A percentile compares a stretch with the other conserved stretches of the same genome.
phyloP scores from a whole-genome alignment of 2,329 filamentous ascomycete genomes.

The Aspergillus tubingensis region DNA sequence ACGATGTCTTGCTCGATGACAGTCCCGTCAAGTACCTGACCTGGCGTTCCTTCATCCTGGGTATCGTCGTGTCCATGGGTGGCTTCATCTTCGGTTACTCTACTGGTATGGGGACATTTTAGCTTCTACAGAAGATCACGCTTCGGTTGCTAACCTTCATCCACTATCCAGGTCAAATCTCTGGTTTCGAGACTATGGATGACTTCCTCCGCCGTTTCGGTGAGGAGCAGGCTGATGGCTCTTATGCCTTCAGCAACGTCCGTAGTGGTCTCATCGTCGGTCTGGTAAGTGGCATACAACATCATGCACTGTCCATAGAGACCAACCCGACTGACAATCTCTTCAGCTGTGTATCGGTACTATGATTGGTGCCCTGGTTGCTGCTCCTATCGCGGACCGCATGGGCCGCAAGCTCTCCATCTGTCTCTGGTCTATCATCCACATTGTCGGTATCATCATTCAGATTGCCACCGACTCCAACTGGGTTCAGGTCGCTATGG shows the following conservation, averaged over 20 bases:
- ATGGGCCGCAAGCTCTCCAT: constrained; percentile 50
- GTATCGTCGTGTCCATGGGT: constrained; percentile 50
- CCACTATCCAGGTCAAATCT: constrained; percentile 42
- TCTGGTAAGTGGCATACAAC: constrained; percentile 34
- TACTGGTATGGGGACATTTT: constrained; percentile 34
- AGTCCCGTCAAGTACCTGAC: constrained; percentile 48
- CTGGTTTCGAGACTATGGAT: constrained; percentile 50
- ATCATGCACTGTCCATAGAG: background rate
- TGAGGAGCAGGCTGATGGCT: constrained; percentile 31
- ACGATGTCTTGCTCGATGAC: constrained; percentile 39
- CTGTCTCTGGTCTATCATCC: constrained; percentile 47
- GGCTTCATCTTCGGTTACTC: constrained; percentile 52
- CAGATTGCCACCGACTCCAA: constrained; percentile 46
- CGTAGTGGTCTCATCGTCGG: constrained; percentile 49
- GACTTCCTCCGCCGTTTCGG: constrained; percentile 49
- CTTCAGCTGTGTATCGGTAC: constrained; percentile 47
- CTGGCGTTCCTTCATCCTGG: constrained; percentile 46
- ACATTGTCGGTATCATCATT: constrained; percentile 49
- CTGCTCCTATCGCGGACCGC: constrained; percentile 48
- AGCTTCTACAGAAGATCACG: background rate
- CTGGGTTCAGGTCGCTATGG: constrained; percentile 50
- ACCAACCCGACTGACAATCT: constrained; percentile 14
- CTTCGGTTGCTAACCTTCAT: constrained; percentile 11
- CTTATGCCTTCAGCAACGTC: constrained; percentile 47
- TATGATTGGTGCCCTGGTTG: constrained; percentile 44